A percentile compares a stretch with the other conserved stretches of the same genome.
phyloP scores from a whole-genome alignment of 1,284 basidiomycete genomes.

The Puccinia polysora region DNA sequence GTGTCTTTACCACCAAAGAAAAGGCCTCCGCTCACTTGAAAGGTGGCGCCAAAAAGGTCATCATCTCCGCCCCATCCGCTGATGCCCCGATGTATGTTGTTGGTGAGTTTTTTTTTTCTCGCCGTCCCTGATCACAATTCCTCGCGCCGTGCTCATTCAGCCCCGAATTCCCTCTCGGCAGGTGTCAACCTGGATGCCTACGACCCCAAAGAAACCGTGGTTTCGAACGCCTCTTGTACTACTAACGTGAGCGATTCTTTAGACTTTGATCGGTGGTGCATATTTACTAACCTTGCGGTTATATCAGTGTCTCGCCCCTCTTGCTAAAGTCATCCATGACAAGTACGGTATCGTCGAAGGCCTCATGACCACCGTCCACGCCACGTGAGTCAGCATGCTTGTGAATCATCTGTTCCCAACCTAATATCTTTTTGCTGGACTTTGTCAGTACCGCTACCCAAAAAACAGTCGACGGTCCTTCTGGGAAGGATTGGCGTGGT shows the following conservation, averaged over 20 bases:
- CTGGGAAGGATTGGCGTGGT: slow-evolving; percentile 74
- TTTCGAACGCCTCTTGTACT: slow-evolving; percentile 97
- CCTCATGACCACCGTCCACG: slow-evolving; percentile 98
- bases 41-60: slow-evolving; percentile 99
- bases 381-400: slow-evolving; percentile 51
- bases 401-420: background rate
- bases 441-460: slow-evolving; percentile 87
- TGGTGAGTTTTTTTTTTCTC: slow-evolving; percentile 45
- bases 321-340: slow-evolving; percentile 98
- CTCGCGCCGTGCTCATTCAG: background rate
- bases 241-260: slow-evolving; percentile 64
- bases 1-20: slow-evolving; percentile 92
- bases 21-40: slow-evolving; percentile 92
- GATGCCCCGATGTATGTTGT: slow-evolving; percentile 83
- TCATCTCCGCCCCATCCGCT: slow-evolving; percentile 97
- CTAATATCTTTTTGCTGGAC: background rate
- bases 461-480: slow-evolving; percentile 98
- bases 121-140: slow-evolving; percentile 60
- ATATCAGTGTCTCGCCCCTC: slow-evolving; percentile 74
- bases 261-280: background rate
- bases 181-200: slow-evolving; percentile 97
- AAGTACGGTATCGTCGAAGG: slow-evolving; percentile 90
- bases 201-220: slow-evolving; percentile 82
- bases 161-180: slow-evolving; percentile 18
- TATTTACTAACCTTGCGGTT: background rate